These are phyloP conservation scores for Torulaspora quercuum DNA, from an alignment of 805 yeast species.

Conservation along the genomic window DNA sequence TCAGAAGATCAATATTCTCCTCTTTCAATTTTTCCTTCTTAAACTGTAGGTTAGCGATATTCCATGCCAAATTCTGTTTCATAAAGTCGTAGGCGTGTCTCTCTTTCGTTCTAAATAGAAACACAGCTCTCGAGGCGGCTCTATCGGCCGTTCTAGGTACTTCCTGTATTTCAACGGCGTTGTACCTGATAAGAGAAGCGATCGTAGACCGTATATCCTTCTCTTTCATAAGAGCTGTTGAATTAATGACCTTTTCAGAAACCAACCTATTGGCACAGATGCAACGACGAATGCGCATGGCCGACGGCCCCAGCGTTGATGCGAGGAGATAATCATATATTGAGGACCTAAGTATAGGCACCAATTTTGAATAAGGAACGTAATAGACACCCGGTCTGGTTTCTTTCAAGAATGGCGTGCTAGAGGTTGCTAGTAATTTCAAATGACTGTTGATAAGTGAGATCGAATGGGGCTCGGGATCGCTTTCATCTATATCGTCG, in stretches of 20 bases:
- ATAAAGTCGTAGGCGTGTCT: slow-evolving; percentile 47
- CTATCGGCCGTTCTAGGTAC: slow-evolving; percentile 89
- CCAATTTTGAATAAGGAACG: slow-evolving; percentile 57
- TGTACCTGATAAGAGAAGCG: slow-evolving; percentile 60
- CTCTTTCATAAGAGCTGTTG: slow-evolving; percentile 72
- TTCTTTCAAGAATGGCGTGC: slow-evolving; percentile 60
- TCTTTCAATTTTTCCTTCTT: slow-evolving; percentile 54
- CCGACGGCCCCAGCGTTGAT: slow-evolving; percentile 59
- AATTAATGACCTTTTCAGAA: slow-evolving; percentile 80
- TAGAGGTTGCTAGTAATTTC: slow-evolving; percentile 51
- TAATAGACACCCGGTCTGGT: slow-evolving; percentile 53
- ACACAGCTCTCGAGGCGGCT: slow-evolving; percentile 85
- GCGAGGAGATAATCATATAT: slow-evolving; percentile 57
- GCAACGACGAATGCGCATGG: slow-evolving; percentile 73
- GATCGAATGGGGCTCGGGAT: slow-evolving; percentile 32
- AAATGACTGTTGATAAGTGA: slow-evolving; percentile 59
- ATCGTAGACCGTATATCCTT: slow-evolving; percentile 70
- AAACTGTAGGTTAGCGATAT: slow-evolving; percentile 45
- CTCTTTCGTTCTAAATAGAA: slow-evolving; percentile 70
- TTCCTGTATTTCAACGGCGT: slow-evolving; percentile 85
- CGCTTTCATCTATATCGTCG: slow-evolving; percentile 37
- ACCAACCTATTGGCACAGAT: slow-evolving; percentile 64
- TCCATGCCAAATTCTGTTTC: slow-evolving; percentile 47
- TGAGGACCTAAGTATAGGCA: slow-evolving; percentile 44
- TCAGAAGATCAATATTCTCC: slow-evolving; percentile 63